phyloP scores from a whole-genome alignment of 2,329 filamentous ascomycete species.

The Trichophyton equinum region DNA sequence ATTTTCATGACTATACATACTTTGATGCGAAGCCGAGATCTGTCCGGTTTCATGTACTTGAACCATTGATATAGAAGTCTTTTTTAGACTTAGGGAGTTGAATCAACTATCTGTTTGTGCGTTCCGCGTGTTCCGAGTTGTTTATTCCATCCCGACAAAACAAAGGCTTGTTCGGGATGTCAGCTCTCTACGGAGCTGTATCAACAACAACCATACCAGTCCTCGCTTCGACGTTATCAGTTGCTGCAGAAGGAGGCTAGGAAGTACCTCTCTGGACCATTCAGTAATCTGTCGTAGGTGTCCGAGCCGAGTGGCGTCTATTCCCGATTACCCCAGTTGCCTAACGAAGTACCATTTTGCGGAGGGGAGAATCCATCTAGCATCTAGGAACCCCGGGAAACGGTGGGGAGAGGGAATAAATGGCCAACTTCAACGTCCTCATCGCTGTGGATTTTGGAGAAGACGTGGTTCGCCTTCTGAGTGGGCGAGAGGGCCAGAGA shows the following conservation, averaged over 20 bases:
- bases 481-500: no score
- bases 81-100: neutral
- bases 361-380: neutral
- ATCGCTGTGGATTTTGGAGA: neutral
- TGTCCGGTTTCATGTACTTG: neutral
- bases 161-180: neutral
- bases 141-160: no score
- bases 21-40: neutral
- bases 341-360: neutral
- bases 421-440: neutral
- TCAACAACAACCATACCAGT: neutral
- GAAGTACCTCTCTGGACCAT: neutral
- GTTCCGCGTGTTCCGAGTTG: neutral
- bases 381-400: neutral
- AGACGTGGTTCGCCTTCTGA: neutral
- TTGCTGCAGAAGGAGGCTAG: neutral
- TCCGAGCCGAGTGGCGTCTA: neutral
- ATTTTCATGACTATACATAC: neutral
- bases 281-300: neutral
- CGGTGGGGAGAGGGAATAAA: neutral
- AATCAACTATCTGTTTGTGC: neutral
- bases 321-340: neutral
- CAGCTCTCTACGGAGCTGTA: neutral
- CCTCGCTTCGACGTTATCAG: neutral
- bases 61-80: neutral